Base-by-base conservation (phyloP, 2,329 filamentous ascomycete species). In the Exophiala sp. region DNA sequence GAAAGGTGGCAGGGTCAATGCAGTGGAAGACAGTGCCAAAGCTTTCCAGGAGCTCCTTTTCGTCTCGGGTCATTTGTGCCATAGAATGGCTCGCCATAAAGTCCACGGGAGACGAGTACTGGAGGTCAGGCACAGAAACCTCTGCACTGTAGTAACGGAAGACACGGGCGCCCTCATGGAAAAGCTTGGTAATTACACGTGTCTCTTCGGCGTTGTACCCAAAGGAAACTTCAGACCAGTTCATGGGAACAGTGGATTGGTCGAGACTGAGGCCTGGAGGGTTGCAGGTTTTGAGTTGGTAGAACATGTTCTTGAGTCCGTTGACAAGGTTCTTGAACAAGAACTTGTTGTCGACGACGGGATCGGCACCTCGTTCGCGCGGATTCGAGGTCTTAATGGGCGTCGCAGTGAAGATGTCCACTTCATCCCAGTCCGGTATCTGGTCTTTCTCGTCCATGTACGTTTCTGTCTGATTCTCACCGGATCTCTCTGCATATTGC, bases 21-120 rank as follows among this genome's bases (percentile, higher is more conserved):
- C 91, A 94, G 66, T 98, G 93, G 65, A 99, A 98, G 22, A 98
- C 90, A 0, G 93, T 97, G 1, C 91, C 93, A 66, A 99, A 99
- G 2, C 88, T 95, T 72, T 98, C 94, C 5, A 99, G 76, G 7
- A 98, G 77, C 47, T 98, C 93, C 66, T 98, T 98, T 68, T 98
- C 94, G 65, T 98, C 94, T 62, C 95, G 94, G 54, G 82, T 86
- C 66, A 88, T 95, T 0, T 89, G 91, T 35, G 93, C 83, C 79
- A 95, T 95, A 66, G 95, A 94, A 62, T 95, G 88, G 61, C 93
- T 95, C 14, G 88, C 87, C 76, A 95, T 88, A 62, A 93, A 88
- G 65, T 97, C 91, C 38, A 93, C 86, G 0, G 89, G 85, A 0
- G 88, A 90, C 45, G 85, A 79, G 62, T 87, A 86, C 50, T 83